Percentiles rank a stretch among this genome's conserved stretches.
Evolutionary conservation across 2,329 filamentous ascomycete genomes (phyloP).

Genomic region (Polytolypa hystricis): DNA sequence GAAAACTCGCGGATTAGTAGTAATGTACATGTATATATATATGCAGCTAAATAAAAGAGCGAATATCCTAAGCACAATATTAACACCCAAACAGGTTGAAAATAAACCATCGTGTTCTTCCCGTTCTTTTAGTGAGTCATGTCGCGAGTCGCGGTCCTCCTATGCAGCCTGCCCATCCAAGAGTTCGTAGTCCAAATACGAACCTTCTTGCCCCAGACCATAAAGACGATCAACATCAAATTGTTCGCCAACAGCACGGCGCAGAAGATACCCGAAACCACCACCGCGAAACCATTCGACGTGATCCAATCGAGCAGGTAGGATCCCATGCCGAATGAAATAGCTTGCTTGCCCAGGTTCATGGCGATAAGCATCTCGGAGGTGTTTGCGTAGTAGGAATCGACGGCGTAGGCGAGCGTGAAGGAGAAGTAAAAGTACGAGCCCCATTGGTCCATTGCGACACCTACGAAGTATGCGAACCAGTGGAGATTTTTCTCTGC

Average conservation of each 20-base stretch:
- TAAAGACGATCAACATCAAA: slow-evolving; percentile 38
- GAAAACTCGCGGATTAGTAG: too few relatives aligned
- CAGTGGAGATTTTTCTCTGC: slow-evolving; percentile 23
- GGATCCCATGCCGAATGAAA: slow-evolving; percentile 43
- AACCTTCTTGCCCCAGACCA: slow-evolving; percentile 42
- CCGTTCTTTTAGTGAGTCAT: slow-evolving; percentile 21
- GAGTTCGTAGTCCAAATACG: slow-evolving; percentile 34
- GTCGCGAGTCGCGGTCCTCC: slow-evolving; percentile 22
- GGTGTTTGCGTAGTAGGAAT: slow-evolving; percentile 48
- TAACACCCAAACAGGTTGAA: too few relatives aligned
- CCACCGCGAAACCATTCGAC: slow-evolving; percentile 38
- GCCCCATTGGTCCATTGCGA: slow-evolving; percentile 39
- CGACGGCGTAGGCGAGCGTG: slow-evolving; percentile 50
- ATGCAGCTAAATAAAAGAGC: too few relatives aligned
- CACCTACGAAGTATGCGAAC: slow-evolving; percentile 39
- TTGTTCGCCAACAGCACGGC: slow-evolving; percentile 42
- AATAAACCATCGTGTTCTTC: too few relatives aligned
- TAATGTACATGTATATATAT: too few relatives aligned
- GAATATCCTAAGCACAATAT: too few relatives aligned
- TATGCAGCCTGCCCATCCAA: slow-evolving; percentile 40
- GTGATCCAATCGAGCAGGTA: slow-evolving; percentile 43
- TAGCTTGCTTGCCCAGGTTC: slow-evolving; percentile 47
- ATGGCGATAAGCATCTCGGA: slow-evolving; percentile 52
- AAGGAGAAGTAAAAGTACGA: slow-evolving; percentile 48
- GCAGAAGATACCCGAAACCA: slow-evolving; percentile 43